These are phyloP conservation scores for Nannochloris sp. DNA, from an alignment of 139 green algal species.

Conservation along the genomic window DNA sequence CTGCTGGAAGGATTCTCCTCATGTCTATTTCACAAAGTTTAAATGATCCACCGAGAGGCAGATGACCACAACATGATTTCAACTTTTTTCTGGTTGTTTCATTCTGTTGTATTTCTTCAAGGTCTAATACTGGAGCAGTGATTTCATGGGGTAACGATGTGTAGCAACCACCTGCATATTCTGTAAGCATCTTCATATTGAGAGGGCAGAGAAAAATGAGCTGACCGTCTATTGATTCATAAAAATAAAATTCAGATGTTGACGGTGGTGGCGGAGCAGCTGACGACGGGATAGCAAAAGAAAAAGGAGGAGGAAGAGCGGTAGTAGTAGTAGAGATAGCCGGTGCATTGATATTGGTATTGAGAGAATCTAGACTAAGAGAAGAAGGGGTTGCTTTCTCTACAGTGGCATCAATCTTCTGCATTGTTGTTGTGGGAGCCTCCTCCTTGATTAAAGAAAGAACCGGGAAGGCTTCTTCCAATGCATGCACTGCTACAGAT, in stretches of 20 bases:
- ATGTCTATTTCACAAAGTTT: conserved; percentile 51
- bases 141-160: conserved; percentile 43
- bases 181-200: conserved; percentile 55
- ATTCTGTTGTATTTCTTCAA: conserved; percentile 58
- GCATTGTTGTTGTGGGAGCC: neutral
- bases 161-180: conserved; percentile 37
- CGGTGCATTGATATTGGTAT: neutral
- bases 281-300: neutral
- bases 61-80: conserved; percentile 53
- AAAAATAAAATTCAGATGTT: conserved; percentile 21
- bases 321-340: neutral
- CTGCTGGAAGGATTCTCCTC: conserved; percentile 33
- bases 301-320: too few relatives aligned
- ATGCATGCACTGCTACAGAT: too few relatives aligned
- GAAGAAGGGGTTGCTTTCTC: neutral
- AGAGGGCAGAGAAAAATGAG: conserved; percentile 73
- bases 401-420: neutral
- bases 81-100: conserved; percentile 41
- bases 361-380: conserved; percentile 52
- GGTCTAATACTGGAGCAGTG: conserved; percentile 51
- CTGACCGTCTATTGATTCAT: conserved; percentile 47
- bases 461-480: neutral
- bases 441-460: neutral
- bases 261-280: neutral
- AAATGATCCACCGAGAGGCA: conserved; percentile 49